Conservation (phyloP, 768 basidiomycete species). For the Suillus paluster region DNA sequence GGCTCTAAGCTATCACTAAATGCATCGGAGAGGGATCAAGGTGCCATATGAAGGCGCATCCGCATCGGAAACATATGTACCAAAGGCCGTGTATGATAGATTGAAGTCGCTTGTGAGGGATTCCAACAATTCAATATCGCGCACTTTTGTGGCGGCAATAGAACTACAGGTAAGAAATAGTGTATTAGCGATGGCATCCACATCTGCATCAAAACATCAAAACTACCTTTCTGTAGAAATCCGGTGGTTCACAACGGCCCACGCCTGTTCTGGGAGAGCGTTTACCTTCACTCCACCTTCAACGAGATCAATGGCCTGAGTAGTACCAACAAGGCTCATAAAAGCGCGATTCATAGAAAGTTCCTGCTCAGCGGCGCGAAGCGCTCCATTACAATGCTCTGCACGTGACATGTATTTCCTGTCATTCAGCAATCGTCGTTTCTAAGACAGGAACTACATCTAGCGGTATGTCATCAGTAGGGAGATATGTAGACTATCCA, state of each 20-base stretch:
- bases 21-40: conserved; percentile 53
- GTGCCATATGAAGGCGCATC: conserved; percentile 46
- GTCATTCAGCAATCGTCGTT: conserved; percentile 56
- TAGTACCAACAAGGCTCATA: conserved; percentile 62
- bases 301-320: conserved; percentile 78
- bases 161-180: conserved; percentile 24
- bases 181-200: neutral
- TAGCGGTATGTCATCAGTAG: conserved; percentile 18
- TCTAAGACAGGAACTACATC: conserved; percentile 68
- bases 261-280: conserved; percentile 77
- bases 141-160: conserved; percentile 47
- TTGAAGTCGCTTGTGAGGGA: conserved; percentile 56
- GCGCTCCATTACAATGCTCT: conserved; percentile 19
- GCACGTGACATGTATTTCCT: conserved; percentile 43
- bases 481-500: neutral
- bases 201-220: neutral
- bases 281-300: conserved; percentile 75
- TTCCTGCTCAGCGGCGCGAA: conserved; percentile 10
- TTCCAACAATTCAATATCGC: conserved; percentile 47
- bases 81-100: conserved; percentile 64
- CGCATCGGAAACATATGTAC: conserved; percentile 39
- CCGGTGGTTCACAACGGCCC: conserved; percentile 74
- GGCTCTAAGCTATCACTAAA: conserved; percentile 58
- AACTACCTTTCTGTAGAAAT: conserved; percentile 61
- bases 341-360: conserved; percentile 16